Percentiles rank a stretch among this genome's conserved stretches.
Evolutionary conservation across 352 stramenopile genomes (phyloP).

Genomic region (Phytophthora hibernalis): DNA sequence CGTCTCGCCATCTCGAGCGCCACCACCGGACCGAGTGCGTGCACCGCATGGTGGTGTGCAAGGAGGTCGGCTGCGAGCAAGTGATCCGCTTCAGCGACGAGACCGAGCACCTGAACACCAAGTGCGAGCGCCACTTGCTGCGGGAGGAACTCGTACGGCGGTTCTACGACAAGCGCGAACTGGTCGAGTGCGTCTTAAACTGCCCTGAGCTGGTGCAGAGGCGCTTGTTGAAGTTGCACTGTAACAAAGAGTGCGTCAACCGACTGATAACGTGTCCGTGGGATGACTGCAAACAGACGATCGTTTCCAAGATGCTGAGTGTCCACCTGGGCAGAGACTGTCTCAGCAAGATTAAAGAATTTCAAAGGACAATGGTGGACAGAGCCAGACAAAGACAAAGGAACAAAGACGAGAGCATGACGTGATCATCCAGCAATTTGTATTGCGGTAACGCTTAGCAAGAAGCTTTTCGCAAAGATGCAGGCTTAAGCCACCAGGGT

Average conservation of each 20-base stretch:
- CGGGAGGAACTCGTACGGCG: slow-evolving; percentile 49
- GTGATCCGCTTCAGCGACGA: slow-evolving; percentile 44
- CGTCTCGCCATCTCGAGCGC: slow-evolving; percentile 49
- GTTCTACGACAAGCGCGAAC: slow-evolving; percentile 46
- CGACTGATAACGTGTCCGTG: slow-evolving; percentile 58
- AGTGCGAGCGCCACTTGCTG: slow-evolving; percentile 51
- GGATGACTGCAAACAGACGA: slow-evolving; percentile 54
- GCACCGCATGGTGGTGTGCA: slow-evolving; percentile 64
- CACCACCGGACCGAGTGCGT: slow-evolving; percentile 60
- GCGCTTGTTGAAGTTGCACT: slow-evolving; percentile 46
- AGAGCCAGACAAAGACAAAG: slow-evolving; percentile 11
- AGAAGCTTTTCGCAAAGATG: slow-evolving; percentile 19
- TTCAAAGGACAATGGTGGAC: slow-evolving; percentile 37
- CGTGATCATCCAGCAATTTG: slow-evolving; percentile 50
- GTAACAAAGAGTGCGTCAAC: slow-evolving; percentile 51
- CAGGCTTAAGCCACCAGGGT: slow-evolving; percentile 98
- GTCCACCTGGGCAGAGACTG: slow-evolving; percentile 54
- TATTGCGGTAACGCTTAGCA: slow-evolving; percentile 43
- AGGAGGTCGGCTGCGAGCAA: slow-evolving; percentile 51
- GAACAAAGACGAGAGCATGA: neutral
- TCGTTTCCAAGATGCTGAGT: slow-evolving; percentile 50
- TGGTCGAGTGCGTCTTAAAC: slow-evolving; percentile 54
- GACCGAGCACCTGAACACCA: slow-evolving; percentile 34
- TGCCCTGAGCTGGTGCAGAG: slow-evolving; percentile 47
- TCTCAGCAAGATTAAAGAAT: slow-evolving; percentile 34